These are phyloP conservation scores for Talaromyces sp. DNA, from an alignment of 2,329 filamentous ascomycete species.

Conservation along the genomic window DNA sequence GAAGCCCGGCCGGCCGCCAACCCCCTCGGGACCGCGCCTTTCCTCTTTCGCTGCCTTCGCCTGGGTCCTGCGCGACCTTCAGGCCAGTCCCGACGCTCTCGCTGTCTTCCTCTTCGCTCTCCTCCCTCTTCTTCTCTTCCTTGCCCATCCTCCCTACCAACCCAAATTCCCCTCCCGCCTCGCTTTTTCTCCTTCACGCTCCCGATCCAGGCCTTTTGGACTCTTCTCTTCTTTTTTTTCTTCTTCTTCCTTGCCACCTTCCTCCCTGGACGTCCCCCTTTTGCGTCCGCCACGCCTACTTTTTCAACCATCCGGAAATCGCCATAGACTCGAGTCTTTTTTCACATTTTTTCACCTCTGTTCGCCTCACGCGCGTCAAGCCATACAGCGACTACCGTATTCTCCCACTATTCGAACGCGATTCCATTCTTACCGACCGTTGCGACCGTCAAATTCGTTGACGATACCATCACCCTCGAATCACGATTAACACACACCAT, in stretches of 20 bases:
- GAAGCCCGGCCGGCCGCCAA: neutral
- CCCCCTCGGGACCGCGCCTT: slow-evolving; percentile 16
- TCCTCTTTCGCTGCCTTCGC: slow-evolving; percentile 20
- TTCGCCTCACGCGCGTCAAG: slow-evolving; percentile 19
- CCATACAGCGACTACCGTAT: slow-evolving; percentile 10
- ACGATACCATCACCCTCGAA: neutral
- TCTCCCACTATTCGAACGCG: slow-evolving; percentile 11
- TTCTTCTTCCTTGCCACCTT: slow-evolving; percentile 12
- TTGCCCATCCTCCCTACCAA: slow-evolving; percentile 7
- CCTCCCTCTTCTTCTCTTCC: slow-evolving; percentile 10
- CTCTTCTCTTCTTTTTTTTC: slow-evolving; percentile 9
- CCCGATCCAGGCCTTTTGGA: slow-evolving; percentile 7
- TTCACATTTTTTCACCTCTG: slow-evolving; percentile 13
- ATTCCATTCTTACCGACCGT: slow-evolving; percentile 11
- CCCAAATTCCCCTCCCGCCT: slow-evolving; percentile 11
- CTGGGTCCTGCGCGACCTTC: slow-evolving; percentile 22
- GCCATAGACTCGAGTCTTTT: neutral
- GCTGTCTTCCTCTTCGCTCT: slow-evolving; percentile 8
- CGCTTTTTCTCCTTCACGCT: slow-evolving; percentile 12
- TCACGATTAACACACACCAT: slow-evolving; percentile 5
- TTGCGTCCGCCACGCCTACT: neutral
- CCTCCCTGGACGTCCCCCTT: slow-evolving; percentile 3
- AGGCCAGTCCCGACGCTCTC: slow-evolving; percentile 12
- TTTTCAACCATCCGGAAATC: slow-evolving; percentile 14
- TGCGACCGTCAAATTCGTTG: neutral